Base-by-base conservation (phyloP, 2,329 filamentous ascomycete species). In the Aureobasidium uvarum region DNA sequence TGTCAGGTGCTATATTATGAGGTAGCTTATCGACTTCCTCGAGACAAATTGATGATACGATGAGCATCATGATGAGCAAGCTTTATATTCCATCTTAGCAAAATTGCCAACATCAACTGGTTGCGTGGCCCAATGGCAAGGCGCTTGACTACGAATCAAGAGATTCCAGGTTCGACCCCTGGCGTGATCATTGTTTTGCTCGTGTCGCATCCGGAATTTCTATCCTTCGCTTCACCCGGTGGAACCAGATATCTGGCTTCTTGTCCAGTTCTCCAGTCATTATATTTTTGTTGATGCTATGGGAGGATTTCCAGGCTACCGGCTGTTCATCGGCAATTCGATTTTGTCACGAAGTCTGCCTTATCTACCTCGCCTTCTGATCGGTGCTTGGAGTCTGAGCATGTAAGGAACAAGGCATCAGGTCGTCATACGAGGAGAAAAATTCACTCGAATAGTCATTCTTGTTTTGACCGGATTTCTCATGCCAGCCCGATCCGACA, bases 81-180 rank as follows among this genome's bases (percentile, higher is more conserved):
- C n/a, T n/a, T n/a, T n/a, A n/a, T 10, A 31, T 5, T 1, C 3
- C 10, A 5, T 25, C 25, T 5, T 10, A 3, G 18, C 10, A 46
- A 7, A n/a, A n/a, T 16, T 18, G 3, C 1, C 43, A 13, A 2
- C 11, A 59, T 65, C 45, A 65, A 25, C 62, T n/a, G 66, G 66
- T 48, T 63, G 69, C 68, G 72, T 83, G 81, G 81, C 81, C 80
- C 80, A 83, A 83, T 83, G 81, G 81, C 80, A 83, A 83, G 81
- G 81, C 80, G 80, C 79, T 81, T 83, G 81, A 83, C 81, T 83
- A 82, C 80, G 80, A 81, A 67, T 67, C 66, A 67, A 67, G 66
- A 67, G 66, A 67, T 67, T 67, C 48, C 63, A 67, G 66, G 66
- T 67, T 67, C 66, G 66, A 67, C 50, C 66, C 66, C 66, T 67